Percentiles rank a stretch among this genome's conserved stretches.
Conservation (phyloP, 345 rosid species). For the Bruguiera sexangula region DNA sequence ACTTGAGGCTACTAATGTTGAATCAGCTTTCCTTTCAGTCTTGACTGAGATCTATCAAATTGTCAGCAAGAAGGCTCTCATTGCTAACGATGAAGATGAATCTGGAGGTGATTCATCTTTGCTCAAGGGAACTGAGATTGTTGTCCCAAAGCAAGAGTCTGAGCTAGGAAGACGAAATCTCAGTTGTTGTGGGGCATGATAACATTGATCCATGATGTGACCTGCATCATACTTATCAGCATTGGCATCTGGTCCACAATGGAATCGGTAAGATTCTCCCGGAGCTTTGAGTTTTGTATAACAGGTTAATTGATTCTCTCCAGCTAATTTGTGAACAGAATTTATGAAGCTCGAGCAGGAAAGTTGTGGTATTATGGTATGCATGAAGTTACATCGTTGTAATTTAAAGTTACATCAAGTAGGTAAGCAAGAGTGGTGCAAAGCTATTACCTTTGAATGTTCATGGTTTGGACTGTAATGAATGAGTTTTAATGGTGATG, state of each 20-base stretch:
- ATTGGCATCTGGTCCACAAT: constrained; percentile 1
- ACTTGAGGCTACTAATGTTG: constrained; percentile 56
- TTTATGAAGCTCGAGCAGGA: constrained; percentile 2
- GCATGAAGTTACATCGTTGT: constrained; percentile 4
- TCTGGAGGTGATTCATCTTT: constrained; percentile 47
- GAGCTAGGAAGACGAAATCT: constrained; percentile 20
- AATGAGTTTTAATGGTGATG: too few species aligned
- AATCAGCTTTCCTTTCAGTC: constrained; percentile 50
- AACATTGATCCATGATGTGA: constrained; percentile 3
- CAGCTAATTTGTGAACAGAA: neutral
- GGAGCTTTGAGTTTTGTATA: neutral
- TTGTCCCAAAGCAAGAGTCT: constrained; percentile 41
- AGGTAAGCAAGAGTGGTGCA: too few species aligned
- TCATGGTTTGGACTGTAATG: too few species aligned
- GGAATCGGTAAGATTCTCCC: neutral
- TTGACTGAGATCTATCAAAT: constrained; percentile 54
- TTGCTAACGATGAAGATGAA: constrained; percentile 49
- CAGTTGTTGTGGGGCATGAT: constrained; percentile 39
- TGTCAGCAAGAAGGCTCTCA: constrained; percentile 48
- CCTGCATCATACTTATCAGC: neutral
- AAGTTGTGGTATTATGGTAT: neutral
- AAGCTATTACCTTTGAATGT: too few species aligned
- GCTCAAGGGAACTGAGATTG: constrained; percentile 43
- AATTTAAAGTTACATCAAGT: neutral
- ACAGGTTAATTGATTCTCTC: neutral